phyloP scores from a whole-genome alignment of 2,329 filamentous ascomycete genomes.

The Fusarium austroafricanum region DNA sequence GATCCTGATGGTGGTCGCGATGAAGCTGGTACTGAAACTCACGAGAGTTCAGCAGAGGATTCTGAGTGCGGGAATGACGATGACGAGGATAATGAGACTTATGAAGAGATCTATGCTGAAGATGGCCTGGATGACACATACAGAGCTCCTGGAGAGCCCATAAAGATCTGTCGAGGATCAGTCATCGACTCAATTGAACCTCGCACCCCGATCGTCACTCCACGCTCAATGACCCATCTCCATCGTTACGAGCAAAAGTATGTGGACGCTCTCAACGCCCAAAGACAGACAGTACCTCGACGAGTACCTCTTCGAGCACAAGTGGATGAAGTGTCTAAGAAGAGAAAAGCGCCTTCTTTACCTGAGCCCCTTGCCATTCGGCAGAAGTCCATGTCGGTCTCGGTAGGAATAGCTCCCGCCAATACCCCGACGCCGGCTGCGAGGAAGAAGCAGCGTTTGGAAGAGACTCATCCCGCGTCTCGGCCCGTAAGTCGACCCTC shows the following conservation, averaged over 20 bases:
- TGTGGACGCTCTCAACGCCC: accelerated
- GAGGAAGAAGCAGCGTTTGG: background rate
- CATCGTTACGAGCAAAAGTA: background rate
- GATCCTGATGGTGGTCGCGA: accelerated
- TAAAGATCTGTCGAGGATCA: accelerated
- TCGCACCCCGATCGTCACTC: background rate
- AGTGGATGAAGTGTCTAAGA: accelerated
- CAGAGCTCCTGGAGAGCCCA: accelerated
- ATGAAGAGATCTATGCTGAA: background rate
- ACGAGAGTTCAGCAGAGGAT: background rate
- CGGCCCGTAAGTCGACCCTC: background rate
- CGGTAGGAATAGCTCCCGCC: accelerated
- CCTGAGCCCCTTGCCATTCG: background rate
- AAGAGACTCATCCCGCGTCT: accelerated
- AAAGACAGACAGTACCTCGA: too few relatives aligned
- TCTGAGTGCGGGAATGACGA: accelerated
- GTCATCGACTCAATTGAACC: background rate
- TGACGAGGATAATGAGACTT: accelerated
- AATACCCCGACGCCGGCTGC: accelerated
- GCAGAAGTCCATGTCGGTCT: background rate
- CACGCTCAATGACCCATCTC: accelerated
- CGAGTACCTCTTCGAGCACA: too few relatives aligned
- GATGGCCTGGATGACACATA: accelerated
- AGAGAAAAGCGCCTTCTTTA: background rate
- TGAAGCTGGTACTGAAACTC: too few relatives aligned